Evolutionary conservation across 1,139 yeast species (phyloP), one percentile per base, ranked within the genome.

Genomic region (Blastobotrys serpentis): DNA sequence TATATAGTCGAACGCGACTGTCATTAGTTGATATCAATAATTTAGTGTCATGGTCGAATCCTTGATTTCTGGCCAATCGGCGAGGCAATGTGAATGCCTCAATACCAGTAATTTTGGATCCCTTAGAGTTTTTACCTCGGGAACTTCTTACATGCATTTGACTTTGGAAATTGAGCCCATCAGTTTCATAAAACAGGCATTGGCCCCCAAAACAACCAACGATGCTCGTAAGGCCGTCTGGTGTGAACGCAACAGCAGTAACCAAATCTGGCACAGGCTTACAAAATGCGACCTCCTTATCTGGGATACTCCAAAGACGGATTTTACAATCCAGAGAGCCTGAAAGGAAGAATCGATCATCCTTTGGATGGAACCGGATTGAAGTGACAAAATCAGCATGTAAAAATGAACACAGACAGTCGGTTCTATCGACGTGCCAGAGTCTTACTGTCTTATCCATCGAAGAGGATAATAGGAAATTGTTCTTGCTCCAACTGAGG

Each of bases 401-500:
- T 22, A 68, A 65, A 62, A 86, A 89, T 1, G 82, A 74, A 47
- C 84, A 78, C 29, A 90, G 70, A 49, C 88, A 81, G 14, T 73
- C 75, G 1, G 69, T 69, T 43, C 90, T 72, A 41, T 86, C 87
- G 10, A 84, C 77, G 64, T 90, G 95, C 97, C 97, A 90, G 43
- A 90, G 69, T 52, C 79, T 77, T 1, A 82, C 95, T 0, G 95
- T 84, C 56, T 80, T 78, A 67, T 90, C 98, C 86, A 86, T 86
- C 5, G 95, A 84, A 2, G 95, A 84, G 0, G 95, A 76, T 1
- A 89, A 64, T 26, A 90, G 65, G 56, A 90, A 90, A 61, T 84
- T 84, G 67, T 89, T 89, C 57, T 84, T 85, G 49, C 95, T 84
- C 98, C 98, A 90, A 59, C 87, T 87, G 38, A 90, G 63, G 8